Evolutionary conservation across 208 protist species (phyloP).

Genomic region (Phytomonas sp.): DNA sequence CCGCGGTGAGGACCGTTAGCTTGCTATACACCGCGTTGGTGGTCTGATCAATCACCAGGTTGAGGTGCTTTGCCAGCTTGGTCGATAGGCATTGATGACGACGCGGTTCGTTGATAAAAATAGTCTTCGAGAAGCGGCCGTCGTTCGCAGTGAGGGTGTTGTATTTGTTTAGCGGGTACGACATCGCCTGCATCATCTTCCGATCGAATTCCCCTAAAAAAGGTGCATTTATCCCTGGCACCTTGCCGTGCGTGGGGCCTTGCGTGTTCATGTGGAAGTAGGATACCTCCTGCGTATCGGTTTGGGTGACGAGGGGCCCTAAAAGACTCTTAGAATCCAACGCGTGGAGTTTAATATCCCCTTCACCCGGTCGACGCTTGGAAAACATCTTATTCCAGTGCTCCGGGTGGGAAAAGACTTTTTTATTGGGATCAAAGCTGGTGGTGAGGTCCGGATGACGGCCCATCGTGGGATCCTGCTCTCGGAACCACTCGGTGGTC

Average conservation of each 20-base stretch:
- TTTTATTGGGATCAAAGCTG: constrained; percentile 72
- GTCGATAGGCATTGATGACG: constrained; percentile 68
- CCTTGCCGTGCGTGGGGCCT: constrained; percentile 50
- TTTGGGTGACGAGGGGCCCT: constrained; percentile 63
- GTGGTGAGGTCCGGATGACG: constrained; percentile 48
- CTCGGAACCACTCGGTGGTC: constrained; percentile 41
- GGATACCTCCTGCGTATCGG: constrained; percentile 44
- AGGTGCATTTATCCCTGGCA: constrained; percentile 80
- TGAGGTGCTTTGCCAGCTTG: constrained; percentile 55
- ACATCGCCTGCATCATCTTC: constrained; percentile 89
- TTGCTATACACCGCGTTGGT: constrained; percentile 86
- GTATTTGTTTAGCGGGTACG: constrained; percentile 57
- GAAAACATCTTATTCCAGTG: constrained; percentile 90
- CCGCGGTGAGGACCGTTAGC: constrained; percentile 77
- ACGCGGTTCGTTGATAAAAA: constrained; percentile 82
- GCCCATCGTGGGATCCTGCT: constrained; percentile 58
- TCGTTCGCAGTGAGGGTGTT: constrained; percentile 75
- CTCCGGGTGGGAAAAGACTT: constrained; percentile 78
- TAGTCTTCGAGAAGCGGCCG: constrained; percentile 80
- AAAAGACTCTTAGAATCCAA: constrained; percentile 66
- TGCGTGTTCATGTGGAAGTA: constrained; percentile 70
- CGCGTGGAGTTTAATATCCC: constrained; percentile 58
- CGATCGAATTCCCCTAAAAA: constrained; percentile 81
- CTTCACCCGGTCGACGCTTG: constrained; percentile 78
- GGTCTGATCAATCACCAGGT: constrained; percentile 52